Base-by-base conservation (phyloP, 371 early-diverging fungal genomes). In the Syncephalastrum sp. region DNA sequence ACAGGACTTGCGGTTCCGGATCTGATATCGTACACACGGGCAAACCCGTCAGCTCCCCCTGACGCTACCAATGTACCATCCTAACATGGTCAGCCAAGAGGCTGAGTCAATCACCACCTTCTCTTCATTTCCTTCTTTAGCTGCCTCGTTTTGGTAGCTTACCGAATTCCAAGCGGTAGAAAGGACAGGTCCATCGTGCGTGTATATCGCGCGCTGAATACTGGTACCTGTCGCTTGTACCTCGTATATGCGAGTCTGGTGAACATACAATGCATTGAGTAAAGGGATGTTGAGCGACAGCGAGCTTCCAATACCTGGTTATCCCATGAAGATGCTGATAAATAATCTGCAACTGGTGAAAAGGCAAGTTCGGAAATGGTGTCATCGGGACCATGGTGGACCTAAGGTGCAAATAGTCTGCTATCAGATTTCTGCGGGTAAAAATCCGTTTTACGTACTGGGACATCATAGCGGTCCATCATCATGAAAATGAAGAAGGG, bases 251-350 rank as follows among this genome's bases (percentile, higher is more conserved):
- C 95, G 84, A 38, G 95, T 93, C 94, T 95, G 70, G 5, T 55
- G 17, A 49, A 16, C 29, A n/a, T 24, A 13, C 10, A 17, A 38
- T 21, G 8, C 10, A 21, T 23, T n/a, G 15, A 33, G 44, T 49
- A 41, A 19, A 5, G 15, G 8, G 14, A 16, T 16, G 6, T 43
- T 2, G 10, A 10, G 10, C 48, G n/a, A 3, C 43, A 12, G 38
- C 10, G 4, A 12, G 14, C 29, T 23, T 13, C 33, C 19, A 60
- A 47, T 82, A 92, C 95, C 72, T 89, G 86, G 69, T 92, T 91
- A 74, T 97, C 95, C 96, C 97, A 97, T 5, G 94, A 92, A n/a
- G 90, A 77, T 0, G 89, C 94, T 5, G 95, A 89, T 24, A 97
- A 69, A 44, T 81, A 89, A 68, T 97, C 91, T 5, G 90, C 90